phyloP scores from a whole-genome alignment of 257 asterid species.

The Mitragyna speciosa region DNA sequence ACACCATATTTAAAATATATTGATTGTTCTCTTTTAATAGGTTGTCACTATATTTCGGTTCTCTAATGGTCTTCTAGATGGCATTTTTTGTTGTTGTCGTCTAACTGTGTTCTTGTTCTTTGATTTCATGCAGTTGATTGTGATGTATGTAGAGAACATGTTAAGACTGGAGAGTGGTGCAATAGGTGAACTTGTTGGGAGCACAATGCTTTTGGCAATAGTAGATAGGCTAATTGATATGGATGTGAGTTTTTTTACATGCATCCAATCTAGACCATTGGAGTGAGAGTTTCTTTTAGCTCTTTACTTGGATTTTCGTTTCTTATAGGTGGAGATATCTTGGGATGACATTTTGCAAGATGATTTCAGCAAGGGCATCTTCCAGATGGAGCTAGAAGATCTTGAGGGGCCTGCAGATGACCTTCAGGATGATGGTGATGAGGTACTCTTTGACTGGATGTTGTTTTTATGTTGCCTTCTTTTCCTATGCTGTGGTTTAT shows the following conservation, averaged over 20 bases:
- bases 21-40: neutral
- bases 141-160: constrained; percentile 80
- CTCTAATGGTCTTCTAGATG: neutral
- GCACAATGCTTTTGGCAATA: constrained; percentile 53
- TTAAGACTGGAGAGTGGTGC: constrained; percentile 68
- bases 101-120: neutral
- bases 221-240: constrained; percentile 70
- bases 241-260: constrained; percentile 65
- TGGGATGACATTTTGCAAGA: constrained; percentile 82
- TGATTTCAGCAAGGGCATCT: constrained; percentile 74
- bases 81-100: neutral
- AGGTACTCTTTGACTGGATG: constrained; percentile 39
- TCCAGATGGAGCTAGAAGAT: constrained; percentile 88
- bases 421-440: constrained; percentile 45
- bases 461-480: neutral
- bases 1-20: neutral
- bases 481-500: neutral
- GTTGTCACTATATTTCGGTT: neutral
- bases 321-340: constrained; percentile 62
- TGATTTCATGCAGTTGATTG: constrained; percentile 47
- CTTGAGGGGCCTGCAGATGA: constrained; percentile 54
- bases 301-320: constrained; percentile 13
- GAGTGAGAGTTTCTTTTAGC: constrained; percentile 3
- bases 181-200: constrained; percentile 68
- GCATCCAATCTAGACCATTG: neutral